Conservation (phyloP, 148 eudicot species). For the Spergularia bocconei region DNA sequence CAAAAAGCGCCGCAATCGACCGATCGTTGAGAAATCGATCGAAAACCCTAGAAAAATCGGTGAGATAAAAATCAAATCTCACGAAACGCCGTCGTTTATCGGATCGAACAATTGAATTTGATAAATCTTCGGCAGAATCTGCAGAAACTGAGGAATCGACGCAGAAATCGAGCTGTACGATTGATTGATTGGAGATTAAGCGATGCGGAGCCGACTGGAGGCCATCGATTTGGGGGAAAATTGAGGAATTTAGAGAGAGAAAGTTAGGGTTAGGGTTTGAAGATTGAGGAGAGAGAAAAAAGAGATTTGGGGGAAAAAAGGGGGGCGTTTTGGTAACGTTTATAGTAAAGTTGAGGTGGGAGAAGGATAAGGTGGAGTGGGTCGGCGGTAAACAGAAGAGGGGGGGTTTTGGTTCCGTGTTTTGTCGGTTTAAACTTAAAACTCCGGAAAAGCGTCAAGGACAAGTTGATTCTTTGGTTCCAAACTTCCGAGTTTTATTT, state of each 20-base stretch:
- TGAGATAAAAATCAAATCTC: not conserved
- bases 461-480: too few relatives aligned
- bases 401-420: too few relatives aligned
- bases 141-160: not conserved
- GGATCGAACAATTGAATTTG: not conserved
- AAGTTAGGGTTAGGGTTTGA: slow-evolving; percentile 26
- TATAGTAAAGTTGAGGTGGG: too few relatives aligned
- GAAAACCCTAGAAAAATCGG: not conserved
- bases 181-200: not conserved
- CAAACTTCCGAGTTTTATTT: too few relatives aligned
- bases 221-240: not conserved
- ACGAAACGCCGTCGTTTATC: too few relatives aligned
- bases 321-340: too few relatives aligned
- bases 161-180: not conserved
- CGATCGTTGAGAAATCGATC: not conserved
- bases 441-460: too few relatives aligned
- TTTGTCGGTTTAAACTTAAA: too few relatives aligned
- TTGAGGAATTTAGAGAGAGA: not conserved
- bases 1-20: slow-evolving; percentile 1
- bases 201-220: not conserved
- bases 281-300: not conserved
- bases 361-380: too few relatives aligned
- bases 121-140: not conserved
- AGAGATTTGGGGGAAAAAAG: not conserved
- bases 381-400: too few relatives aligned